Evolutionary conservation across 257 asterid genomes (phyloP).

Genomic region (Apocynum venetum): DNA sequence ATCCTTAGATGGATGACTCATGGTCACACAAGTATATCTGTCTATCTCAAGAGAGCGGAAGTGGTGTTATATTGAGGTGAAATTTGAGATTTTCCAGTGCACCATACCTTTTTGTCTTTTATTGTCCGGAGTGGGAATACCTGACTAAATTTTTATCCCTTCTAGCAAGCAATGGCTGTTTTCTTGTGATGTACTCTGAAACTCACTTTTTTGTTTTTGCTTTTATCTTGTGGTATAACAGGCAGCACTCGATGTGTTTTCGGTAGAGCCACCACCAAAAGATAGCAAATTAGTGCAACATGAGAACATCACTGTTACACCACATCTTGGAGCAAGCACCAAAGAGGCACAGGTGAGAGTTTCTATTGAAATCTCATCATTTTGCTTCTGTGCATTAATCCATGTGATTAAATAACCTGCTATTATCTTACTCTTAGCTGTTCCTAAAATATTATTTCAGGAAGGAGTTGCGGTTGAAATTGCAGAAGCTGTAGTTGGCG

Average conservation of each 20-base stretch:
- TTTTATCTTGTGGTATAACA: conserved; percentile 24
- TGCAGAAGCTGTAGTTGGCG: conserved; percentile 99
- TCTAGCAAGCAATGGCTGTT: background rate
- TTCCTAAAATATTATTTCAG: conserved; percentile 29
- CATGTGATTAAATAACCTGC: background rate
- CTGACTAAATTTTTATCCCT: background rate
- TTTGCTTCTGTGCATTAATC: background rate
- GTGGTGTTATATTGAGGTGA: background rate
- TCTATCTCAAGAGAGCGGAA: background rate
- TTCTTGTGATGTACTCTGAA: background rate
- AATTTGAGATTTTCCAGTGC: background rate
- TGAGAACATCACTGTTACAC: conserved; percentile 86
- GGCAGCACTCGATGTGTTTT: conserved; percentile 97
- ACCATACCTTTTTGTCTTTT: background rate
- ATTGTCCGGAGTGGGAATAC: background rate
- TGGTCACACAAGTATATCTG: too few relatives aligned
- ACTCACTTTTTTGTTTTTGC: conserved; percentile 5
- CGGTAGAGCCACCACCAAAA: conserved; percentile 76
- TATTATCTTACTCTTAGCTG: background rate
- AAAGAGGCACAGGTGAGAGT: conserved; percentile 89
- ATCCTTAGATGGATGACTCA: too few relatives aligned
- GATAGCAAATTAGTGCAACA: conserved; percentile 86
- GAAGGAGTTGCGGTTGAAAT: conserved; percentile 99
- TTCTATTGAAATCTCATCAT: background rate
- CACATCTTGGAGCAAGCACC: conserved; percentile 99